Evolutionary conservation across 2,329 filamentous ascomycete species (phyloP).

Genomic region (Clonostachys sp.): DNA sequence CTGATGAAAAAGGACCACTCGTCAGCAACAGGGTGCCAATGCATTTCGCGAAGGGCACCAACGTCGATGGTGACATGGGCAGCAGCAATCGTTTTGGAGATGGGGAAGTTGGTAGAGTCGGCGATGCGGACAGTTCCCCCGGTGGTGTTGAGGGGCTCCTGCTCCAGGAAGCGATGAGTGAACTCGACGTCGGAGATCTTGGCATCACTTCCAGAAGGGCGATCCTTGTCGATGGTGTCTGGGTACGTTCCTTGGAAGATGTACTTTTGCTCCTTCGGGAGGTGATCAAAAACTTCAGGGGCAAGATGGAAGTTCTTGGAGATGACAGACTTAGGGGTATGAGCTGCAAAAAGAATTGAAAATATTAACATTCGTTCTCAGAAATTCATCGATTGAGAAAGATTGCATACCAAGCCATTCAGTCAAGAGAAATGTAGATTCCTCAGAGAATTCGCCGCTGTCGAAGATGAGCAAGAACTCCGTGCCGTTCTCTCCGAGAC

Average conservation of each 20-base stretch:
- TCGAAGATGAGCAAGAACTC: slow-evolving; percentile 46
- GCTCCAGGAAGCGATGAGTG: slow-evolving; percentile 67
- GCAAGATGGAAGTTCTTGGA: slow-evolving; percentile 72
- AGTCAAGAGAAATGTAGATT: slow-evolving; percentile 68
- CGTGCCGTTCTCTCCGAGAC: slow-evolving; percentile 57
- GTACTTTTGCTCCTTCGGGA: slow-evolving; percentile 66
- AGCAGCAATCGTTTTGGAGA: slow-evolving; percentile 69
- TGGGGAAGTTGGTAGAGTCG: slow-evolving; percentile 69
- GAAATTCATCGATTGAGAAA: slow-evolving; percentile 8
- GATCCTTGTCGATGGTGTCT: slow-evolving; percentile 60
- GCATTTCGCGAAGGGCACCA: slow-evolving; percentile 71
- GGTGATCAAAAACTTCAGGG: slow-evolving; percentile 64
- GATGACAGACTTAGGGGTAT: slow-evolving; percentile 68
- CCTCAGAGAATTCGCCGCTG: slow-evolving; percentile 47
- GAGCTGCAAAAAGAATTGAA: slow-evolving; percentile 31
- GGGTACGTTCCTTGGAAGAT: slow-evolving; percentile 70
- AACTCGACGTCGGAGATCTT: slow-evolving; percentile 66
- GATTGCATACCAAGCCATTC: slow-evolving; percentile 60
- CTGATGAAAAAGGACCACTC: slow-evolving; percentile 78
- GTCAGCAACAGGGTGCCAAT: slow-evolving; percentile 77
- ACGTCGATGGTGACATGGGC: slow-evolving; percentile 69
- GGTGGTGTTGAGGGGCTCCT: slow-evolving; percentile 59
- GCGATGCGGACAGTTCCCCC: slow-evolving; percentile 73
- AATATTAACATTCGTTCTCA: too few species aligned
- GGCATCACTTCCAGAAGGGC: slow-evolving; percentile 54